Conservation (phyloP, 164 flowering plant genomes). For the Magnolia officinalis region DNA sequence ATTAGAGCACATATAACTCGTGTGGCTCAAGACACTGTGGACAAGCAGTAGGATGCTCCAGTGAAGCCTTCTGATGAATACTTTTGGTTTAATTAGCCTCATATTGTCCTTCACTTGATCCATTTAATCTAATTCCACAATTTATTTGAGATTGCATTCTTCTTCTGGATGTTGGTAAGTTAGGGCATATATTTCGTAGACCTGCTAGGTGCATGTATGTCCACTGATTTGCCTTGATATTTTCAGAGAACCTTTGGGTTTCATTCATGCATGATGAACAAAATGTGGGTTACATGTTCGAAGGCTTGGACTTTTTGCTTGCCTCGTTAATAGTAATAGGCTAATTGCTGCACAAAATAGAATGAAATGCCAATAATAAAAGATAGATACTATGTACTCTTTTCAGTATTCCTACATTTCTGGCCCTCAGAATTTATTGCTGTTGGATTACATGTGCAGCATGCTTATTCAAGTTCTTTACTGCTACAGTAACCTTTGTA, state of each 20-base stretch:
- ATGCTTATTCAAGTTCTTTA: too few relatives aligned
- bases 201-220: not conserved
- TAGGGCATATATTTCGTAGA: not conserved
- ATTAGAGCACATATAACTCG: slow-evolving; percentile 70
- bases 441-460: too few relatives aligned
- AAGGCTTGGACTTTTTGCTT: slow-evolving; percentile 31
- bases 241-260: slow-evolving; percentile 40
- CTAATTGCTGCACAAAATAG: not conserved
- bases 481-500: too few relatives aligned
- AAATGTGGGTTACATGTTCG: slow-evolving; percentile 55
- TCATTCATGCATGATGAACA: slow-evolving; percentile 90
- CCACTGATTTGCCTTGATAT: not conserved
- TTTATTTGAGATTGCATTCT: slow-evolving; percentile 89
- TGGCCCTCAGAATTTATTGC: too few relatives aligned
- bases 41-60: slow-evolving; percentile 29
- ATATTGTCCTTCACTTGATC: slow-evolving; percentile 65
- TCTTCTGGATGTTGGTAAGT: slow-evolving; percentile 92
- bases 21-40: slow-evolving; percentile 83
- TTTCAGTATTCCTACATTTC: too few relatives aligned
- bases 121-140: slow-evolving; percentile 95
- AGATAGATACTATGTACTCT: not conserved
- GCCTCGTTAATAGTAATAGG: not conserved
- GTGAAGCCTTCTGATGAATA: slow-evolving; percentile 80
- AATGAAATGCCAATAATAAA: not conserved
- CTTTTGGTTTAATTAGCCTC: slow-evolving; percentile 79